A percentile compares a stretch with the other conserved stretches of the same genome.
Evolutionary conservation across 2,329 filamentous ascomycete genomes (phyloP).

Genomic region (Fusarium sp.): DNA sequence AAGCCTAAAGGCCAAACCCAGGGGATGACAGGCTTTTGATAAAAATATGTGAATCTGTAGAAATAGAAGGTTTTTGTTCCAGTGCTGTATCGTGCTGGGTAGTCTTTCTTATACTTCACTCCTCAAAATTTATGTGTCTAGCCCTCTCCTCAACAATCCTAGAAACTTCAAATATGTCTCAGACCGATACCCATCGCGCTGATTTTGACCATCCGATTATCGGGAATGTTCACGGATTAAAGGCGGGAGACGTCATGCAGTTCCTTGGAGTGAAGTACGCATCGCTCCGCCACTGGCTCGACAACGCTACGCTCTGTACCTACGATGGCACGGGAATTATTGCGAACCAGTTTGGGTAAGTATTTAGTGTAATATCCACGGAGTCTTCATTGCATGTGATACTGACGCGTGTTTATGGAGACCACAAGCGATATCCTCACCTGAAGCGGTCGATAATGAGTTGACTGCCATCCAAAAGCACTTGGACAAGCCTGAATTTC

Average conservation of each 20-base stretch:
- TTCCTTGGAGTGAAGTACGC: slow-evolving; percentile 27
- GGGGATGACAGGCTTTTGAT: too few relatives aligned
- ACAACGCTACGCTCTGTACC: not conserved
- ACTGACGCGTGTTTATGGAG: not conserved
- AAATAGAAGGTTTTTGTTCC: too few relatives aligned
- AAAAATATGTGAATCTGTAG: too few relatives aligned
- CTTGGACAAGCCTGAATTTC: slow-evolving; percentile 16
- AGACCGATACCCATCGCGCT: not conserved
- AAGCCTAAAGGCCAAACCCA: too few relatives aligned
- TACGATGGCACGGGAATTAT: slow-evolving; percentile 6
- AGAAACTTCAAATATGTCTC: too few relatives aligned
- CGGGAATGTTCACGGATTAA: too few relatives aligned
- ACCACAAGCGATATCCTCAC: slow-evolving; percentile 7
- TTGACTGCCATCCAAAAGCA: slow-evolving; percentile 9
- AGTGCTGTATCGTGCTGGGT: too few relatives aligned
- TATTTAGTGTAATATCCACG: too few relatives aligned
- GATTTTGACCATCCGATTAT: not conserved
- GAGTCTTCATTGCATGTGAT: not conserved
- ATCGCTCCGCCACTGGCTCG: slow-evolving; percentile 11
- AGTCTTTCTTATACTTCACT: too few relatives aligned
- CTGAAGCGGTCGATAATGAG: slow-evolving; percentile 9
- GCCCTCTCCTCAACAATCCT: too few relatives aligned
- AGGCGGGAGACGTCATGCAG: not conserved
- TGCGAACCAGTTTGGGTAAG: slow-evolving; percentile 16
- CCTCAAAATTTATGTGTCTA: too few relatives aligned